A percentile compares a stretch with the other conserved stretches of the same genome.
Evolutionary conservation across 305 asterid genomes (phyloP).

Genomic region (Fraxinus baroniana): DNA sequence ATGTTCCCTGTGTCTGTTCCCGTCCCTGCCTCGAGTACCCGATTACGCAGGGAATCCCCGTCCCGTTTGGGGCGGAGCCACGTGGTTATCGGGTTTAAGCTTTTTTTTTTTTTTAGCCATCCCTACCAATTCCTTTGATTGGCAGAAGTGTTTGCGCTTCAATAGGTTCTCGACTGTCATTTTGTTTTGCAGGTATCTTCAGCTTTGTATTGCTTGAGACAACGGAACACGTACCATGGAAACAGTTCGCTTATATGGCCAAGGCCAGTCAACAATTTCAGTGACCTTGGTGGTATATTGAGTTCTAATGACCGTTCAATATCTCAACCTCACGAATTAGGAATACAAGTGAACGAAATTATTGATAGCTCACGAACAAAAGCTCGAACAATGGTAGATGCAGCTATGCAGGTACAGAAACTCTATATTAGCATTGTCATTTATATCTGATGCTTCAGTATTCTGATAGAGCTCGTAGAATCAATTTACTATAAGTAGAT

Average conservation of each 20-base stretch:
- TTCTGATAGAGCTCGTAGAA: not conserved
- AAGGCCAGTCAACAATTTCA: constrained; percentile 38
- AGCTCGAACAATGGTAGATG: constrained; percentile 83
- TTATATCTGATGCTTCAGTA: not conserved
- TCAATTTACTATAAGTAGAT: constrained; percentile 1
- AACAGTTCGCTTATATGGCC: constrained; percentile 44
- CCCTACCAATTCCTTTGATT: not conserved
- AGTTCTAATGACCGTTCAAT: constrained; percentile 30
- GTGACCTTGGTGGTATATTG: constrained; percentile 25
- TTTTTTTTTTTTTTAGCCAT: not conserved
- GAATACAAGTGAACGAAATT: constrained; percentile 70
- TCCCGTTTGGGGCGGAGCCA: not conserved
- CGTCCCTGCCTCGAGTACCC: not conserved
- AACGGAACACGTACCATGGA: constrained; percentile 76
- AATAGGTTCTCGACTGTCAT: not conserved
- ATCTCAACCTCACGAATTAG: constrained; percentile 53
- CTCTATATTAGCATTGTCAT: not conserved
- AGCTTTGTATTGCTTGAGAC: constrained; percentile 69
- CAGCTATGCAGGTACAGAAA: constrained; percentile 72
- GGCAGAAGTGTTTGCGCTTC: constrained; percentile 11
- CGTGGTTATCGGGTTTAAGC: not conserved
- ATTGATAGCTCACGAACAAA: constrained; percentile 73
- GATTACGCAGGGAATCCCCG: not conserved
- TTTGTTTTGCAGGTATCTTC: constrained; percentile 60
- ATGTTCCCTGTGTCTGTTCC: not conserved